These are phyloP conservation scores for Fusarium nelsonii DNA, from an alignment of 2,329 filamentous ascomycete species.

Conservation along the genomic window DNA sequence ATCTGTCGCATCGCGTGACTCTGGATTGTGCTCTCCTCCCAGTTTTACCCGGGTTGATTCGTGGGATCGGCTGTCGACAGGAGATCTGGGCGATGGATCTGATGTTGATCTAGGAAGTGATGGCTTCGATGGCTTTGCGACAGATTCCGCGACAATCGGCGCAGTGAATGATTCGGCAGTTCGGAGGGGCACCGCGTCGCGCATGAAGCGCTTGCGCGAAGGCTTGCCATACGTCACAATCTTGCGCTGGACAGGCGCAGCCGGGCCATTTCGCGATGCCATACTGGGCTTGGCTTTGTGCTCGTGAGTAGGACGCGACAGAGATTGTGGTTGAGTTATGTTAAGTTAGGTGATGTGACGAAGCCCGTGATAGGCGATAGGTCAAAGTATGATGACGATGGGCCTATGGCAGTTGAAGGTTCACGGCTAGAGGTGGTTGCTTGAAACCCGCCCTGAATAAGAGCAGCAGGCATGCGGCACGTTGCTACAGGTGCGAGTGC, in stretches of 20 bases:
- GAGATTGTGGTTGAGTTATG: conserved; percentile 21
- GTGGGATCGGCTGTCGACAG: conserved; percentile 19
- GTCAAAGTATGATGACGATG: conserved; percentile 6
- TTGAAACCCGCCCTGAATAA: conserved; percentile 5
- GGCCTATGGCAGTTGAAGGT: neutral
- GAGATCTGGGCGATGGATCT: conserved; percentile 30
- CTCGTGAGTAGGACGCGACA: conserved; percentile 11
- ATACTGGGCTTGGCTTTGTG: conserved; percentile 30
- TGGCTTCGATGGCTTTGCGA: conserved; percentile 32
- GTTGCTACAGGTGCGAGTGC: conserved; percentile 16
- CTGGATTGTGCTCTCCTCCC: conserved; percentile 15
- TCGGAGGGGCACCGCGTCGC: conserved; percentile 41
- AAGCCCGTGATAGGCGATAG: conserved; percentile 1
- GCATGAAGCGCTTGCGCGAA: conserved; percentile 43
- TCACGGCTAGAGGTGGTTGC: conserved; percentile 8
- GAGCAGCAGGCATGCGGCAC: conserved; percentile 17
- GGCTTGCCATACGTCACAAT: conserved; percentile 48
- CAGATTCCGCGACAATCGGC: conserved; percentile 18
- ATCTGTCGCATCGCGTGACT: conserved; percentile 33
- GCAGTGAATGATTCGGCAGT: conserved; percentile 33
- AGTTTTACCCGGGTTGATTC: conserved; percentile 7
- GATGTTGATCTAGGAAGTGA: conserved; percentile 32
- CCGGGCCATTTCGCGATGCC: conserved; percentile 38
- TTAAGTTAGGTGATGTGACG: conserved; percentile 11
- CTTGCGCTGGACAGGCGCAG: conserved; percentile 43